phyloP scores from a whole-genome alignment of 768 basidiomycete species.

The Rhizopogon rudus region DNA sequence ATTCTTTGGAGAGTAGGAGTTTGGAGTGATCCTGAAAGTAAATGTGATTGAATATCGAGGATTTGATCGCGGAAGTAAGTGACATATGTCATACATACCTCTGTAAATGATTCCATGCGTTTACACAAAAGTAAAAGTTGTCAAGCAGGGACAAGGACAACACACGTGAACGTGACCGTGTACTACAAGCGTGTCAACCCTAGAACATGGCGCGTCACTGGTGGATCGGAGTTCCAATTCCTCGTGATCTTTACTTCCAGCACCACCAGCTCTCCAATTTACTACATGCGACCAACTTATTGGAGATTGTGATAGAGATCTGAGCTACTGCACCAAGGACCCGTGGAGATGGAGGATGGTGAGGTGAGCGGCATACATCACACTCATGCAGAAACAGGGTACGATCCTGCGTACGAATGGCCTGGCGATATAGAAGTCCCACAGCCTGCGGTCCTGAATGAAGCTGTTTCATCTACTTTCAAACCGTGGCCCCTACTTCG shows the following conservation, averaged over 20 bases:
- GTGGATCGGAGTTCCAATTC: conserved; percentile 12
- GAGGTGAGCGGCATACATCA: conserved; percentile 4
- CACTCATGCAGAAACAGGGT: conserved; percentile 12
- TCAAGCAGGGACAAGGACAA: no score
- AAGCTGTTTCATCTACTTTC: conserved; percentile 19
- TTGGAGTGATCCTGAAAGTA: conserved; percentile 48
- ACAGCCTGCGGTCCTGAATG: not conserved
- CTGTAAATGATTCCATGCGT: conserved; percentile 45
- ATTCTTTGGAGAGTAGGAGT: conserved; percentile 59
- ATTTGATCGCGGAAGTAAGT: not conserved
- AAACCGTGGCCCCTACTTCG: conserved; percentile 24
- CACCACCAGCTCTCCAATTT: not conserved
- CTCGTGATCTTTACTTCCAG: not conserved
- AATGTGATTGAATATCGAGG: not conserved
- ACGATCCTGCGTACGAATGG: conserved; percentile 60
- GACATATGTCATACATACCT: conserved; percentile 23
- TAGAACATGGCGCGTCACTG: not conserved
- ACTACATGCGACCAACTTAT: not conserved
- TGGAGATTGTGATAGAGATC: not conserved
- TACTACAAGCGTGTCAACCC: not conserved
- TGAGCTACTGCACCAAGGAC: not conserved
- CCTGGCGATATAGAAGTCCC: conserved; percentile 32
- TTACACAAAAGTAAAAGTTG: not conserved
- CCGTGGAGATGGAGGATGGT: conserved; percentile 11
- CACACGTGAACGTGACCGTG: not conserved